Conservation (phyloP, 2,329 filamentous ascomycete species). For the Cytospora mali region DNA sequence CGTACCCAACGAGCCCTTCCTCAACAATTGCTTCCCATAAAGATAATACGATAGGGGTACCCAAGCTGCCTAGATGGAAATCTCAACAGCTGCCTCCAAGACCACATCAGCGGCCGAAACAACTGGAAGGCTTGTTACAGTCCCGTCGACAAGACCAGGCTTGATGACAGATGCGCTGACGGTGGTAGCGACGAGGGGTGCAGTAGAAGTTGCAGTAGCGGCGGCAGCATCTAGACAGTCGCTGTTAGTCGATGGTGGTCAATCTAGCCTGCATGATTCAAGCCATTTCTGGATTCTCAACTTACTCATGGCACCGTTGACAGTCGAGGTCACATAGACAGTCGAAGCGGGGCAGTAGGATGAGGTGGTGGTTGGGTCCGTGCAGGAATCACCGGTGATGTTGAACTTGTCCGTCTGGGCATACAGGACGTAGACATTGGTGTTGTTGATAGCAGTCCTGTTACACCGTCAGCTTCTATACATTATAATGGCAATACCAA, state of each 20-base stretch:
- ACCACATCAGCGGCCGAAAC: not conserved
- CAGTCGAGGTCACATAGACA: slow-evolving; percentile 15
- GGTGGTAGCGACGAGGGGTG: slow-evolving; percentile 2
- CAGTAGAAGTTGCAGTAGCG: not conserved
- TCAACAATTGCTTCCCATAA: not conserved
- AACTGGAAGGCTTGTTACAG: slow-evolving; percentile 3
- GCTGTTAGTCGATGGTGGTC: not conserved
- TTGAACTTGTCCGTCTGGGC: slow-evolving; percentile 23
- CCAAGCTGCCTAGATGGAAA: not conserved
- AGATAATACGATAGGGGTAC: not conserved
- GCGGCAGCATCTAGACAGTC: not conserved
- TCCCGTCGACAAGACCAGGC: slow-evolving; percentile 15
- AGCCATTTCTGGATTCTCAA: not conserved
- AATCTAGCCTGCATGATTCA: not conserved
- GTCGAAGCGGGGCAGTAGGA: slow-evolving; percentile 16
- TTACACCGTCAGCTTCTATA: not conserved
- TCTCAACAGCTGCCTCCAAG: not conserved
- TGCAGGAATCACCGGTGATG: slow-evolving; percentile 20
- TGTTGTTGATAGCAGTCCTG: slow-evolving; percentile 23
- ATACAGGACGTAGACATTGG: slow-evolving; percentile 28
- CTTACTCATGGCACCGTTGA: slow-evolving; percentile 1
- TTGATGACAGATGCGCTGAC: slow-evolving; percentile 15
- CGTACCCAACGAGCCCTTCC: not conserved
- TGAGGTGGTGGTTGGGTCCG: slow-evolving; percentile 10
- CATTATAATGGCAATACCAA: not conserved